phyloP scores from a whole-genome alignment of 2,329 filamentous ascomycete genomes.

The Xylariaceae sp. region DNA sequence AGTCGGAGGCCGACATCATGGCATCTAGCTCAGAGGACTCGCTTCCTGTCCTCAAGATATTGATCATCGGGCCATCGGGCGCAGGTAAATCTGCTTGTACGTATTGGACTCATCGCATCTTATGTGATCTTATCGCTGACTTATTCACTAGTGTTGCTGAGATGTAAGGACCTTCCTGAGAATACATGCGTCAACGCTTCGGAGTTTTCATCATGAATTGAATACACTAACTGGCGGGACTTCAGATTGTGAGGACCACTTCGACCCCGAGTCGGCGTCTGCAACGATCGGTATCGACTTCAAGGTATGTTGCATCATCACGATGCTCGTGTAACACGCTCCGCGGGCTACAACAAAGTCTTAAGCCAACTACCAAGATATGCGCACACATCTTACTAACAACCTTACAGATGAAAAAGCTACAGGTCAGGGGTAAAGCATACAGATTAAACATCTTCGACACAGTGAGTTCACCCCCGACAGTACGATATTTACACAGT shows the following conservation, averaged over 20 bases:
- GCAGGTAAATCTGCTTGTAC: constrained; percentile 55
- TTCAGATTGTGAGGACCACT: constrained; percentile 52
- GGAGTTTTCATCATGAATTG: background rate
- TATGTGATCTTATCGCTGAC: constrained; percentile 8
- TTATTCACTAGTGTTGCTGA: constrained; percentile 43
- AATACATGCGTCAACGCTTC: background rate
- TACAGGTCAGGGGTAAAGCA: constrained; percentile 49
- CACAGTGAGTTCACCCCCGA: constrained; percentile 36
- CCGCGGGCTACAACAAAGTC: background rate
- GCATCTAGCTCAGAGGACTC: constrained; percentile 42
- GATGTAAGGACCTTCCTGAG: constrained; percentile 32
- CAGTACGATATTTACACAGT: background rate
- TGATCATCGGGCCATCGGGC: constrained; percentile 55
- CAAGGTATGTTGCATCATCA: constrained; percentile 38
- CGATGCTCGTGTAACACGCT: background rate
- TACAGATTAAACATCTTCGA: constrained; percentile 54
- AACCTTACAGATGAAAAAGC: constrained; percentile 46
- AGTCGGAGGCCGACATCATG: constrained; percentile 26
- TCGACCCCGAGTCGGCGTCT: constrained; percentile 52
- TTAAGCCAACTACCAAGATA: background rate
- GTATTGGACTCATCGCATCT: constrained; percentile 15
- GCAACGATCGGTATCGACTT: constrained; percentile 59
- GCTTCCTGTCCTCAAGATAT: constrained; percentile 50
- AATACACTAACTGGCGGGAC: background rate
- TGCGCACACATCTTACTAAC: background rate